phyloP scores from a whole-genome alignment of 345 rosid species.

The Camelina laxa region DNA sequence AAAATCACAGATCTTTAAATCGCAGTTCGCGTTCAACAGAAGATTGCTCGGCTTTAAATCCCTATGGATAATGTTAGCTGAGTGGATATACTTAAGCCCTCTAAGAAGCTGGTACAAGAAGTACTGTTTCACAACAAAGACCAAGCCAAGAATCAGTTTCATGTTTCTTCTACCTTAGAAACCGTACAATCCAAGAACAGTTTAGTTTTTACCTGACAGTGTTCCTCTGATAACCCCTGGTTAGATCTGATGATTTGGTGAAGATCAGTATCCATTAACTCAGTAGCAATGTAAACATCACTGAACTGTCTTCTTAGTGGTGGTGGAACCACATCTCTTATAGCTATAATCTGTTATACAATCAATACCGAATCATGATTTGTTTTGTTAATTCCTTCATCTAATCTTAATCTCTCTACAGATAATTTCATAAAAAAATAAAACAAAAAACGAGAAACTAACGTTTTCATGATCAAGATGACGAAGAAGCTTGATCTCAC shows the following conservation, averaged over 20 bases:
- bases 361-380: background rate
- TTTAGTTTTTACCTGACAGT: constrained; percentile 73
- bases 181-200: background rate
- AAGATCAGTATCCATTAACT: constrained; percentile 96
- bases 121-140: constrained; percentile 58
- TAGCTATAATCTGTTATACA: constrained; percentile 65
- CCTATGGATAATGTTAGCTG: constrained; percentile 93
- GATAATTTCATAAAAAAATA: background rate
- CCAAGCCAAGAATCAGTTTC: constrained; percentile 6
- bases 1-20: constrained; percentile 90
- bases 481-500: constrained; percentile 93
- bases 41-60: constrained; percentile 97
- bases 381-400: background rate
- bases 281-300: constrained; percentile 86
- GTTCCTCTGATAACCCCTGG: constrained; percentile 90
- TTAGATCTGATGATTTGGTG: constrained; percentile 94
- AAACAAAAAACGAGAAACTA: constrained; percentile 13
- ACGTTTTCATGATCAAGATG: constrained; percentile 99
- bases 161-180: background rate
- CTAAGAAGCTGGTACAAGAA: constrained; percentile 94
- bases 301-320: constrained; percentile 77
- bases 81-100: constrained; percentile 94
- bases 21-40: constrained; percentile 83
- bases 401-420: background rate
- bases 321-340: constrained; percentile 95